A percentile compares a stretch with the other conserved stretches of the same genome.
These are phyloP conservation scores for Phytophthora tentaculata DNA, from an alignment of 352 stramenopile genomes.

Conservation along the genomic window DNA sequence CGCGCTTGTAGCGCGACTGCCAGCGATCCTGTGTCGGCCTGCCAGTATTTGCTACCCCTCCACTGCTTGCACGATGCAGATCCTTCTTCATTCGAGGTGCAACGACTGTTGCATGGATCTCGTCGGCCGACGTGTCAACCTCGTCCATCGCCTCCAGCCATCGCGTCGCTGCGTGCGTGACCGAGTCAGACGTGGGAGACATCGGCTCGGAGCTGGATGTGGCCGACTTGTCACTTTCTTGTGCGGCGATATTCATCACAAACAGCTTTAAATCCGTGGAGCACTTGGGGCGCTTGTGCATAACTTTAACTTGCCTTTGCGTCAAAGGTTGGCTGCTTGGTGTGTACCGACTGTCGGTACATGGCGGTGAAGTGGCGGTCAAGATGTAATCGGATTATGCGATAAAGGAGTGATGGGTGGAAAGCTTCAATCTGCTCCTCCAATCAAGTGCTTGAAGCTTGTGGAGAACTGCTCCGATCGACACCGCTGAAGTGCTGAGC, in stretches of 20 bases:
- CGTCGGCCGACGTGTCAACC: conserved; percentile 18
- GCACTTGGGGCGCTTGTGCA: too few relatives aligned
- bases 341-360: conserved; percentile 12
- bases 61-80: not conserved
- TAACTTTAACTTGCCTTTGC: not conserved
- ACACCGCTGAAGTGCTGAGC: too few relatives aligned
- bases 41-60: not conserved
- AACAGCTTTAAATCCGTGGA: too few relatives aligned
- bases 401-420: not conserved
- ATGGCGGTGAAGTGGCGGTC: conserved; percentile 10
- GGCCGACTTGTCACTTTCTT: not conserved
- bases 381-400: conserved; percentile 20
- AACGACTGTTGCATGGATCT: conserved; percentile 11
- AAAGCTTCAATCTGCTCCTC: conserved; percentile 19
- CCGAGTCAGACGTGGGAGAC: conserved; percentile 11
- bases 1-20: conserved; percentile 15
- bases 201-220: not conserved
- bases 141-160: conserved; percentile 33
- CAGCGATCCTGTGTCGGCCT: not conserved
- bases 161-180: conserved; percentile 27
- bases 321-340: conserved; percentile 16
- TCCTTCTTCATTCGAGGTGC: conserved; percentile 9
- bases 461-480: too few relatives aligned
- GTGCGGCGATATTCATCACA: conserved; percentile 6
- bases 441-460: conserved; percentile 7